A percentile compares a stretch with the other conserved stretches of the same genome.
Conservation (phyloP, 208 protist species). For the Acanthamoeba sp. region DNA sequence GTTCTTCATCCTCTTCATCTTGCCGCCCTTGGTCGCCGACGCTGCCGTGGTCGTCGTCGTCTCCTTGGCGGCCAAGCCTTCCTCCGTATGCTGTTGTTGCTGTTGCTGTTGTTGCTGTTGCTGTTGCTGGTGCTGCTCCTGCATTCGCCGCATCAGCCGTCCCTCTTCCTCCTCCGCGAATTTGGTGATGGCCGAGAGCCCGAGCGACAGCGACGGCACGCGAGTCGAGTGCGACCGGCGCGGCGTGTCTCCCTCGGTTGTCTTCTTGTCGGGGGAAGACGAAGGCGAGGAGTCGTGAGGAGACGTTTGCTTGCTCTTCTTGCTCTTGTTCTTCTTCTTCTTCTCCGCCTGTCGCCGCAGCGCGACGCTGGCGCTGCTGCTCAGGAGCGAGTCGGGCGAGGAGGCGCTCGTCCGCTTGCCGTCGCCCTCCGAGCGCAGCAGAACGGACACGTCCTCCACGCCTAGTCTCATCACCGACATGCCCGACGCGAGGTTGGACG, state of each 20-base stretch:
- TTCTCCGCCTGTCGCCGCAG: too few species aligned
- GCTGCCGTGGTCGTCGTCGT: not conserved
- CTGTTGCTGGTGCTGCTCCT: not conserved
- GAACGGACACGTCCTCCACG: not conserved
- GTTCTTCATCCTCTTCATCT: not conserved
- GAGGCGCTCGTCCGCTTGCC: too few species aligned
- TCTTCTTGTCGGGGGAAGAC: not conserved
- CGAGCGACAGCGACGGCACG: not conserved
- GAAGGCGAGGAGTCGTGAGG: too few species aligned
- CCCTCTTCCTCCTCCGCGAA: not conserved
- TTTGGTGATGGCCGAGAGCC: not conserved
- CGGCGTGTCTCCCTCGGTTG: not conserved
- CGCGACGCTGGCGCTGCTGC: too few species aligned
- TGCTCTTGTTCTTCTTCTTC: too few species aligned
- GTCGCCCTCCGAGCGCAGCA: not conserved
- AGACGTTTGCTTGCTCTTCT: not conserved
- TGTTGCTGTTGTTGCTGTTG: not conserved
- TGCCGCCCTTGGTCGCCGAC: not conserved
- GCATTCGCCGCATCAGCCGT: not conserved
- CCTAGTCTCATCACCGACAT: not conserved
- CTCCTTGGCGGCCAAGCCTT: not conserved
- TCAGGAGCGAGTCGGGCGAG: not conserved
- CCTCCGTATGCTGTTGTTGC: not conserved
- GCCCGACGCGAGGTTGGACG: not conserved
- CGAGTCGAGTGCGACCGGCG: not conserved